A percentile compares a stretch with the other conserved stretches of the same genome.
Evolutionary conservation across 495 filamentous ascomycete species (phyloP).

Genomic region (Penicillium cinerascens): DNA sequence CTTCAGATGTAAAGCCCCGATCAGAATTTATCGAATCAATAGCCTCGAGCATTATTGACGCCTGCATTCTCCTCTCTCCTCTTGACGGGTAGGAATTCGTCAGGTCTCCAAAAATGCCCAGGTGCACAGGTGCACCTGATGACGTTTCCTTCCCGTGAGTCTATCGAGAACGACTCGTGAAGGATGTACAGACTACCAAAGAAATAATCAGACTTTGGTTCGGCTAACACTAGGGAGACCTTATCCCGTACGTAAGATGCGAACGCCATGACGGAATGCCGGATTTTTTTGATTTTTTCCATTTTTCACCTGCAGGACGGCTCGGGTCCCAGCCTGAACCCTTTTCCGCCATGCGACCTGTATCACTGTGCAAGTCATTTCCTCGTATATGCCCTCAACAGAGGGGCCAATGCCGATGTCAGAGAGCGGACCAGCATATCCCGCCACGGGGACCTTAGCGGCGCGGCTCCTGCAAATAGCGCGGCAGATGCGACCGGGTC

Average conservation of each 20-base stretch:
- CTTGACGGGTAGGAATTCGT: not conserved
- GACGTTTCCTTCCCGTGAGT: too few relatives aligned
- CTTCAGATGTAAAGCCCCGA: conserved; percentile 7
- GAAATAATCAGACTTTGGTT: conserved; percentile 5
- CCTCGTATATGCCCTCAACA: conserved; percentile 8
- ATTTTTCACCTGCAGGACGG: not conserved
- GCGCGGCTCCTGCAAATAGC: conserved; percentile 30
- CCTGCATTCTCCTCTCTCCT: conserved; percentile 16
- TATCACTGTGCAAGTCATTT: conserved; percentile 15
- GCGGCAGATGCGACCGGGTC: conserved; percentile 22
- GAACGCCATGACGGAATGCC: not conserved
- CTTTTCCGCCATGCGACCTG: conserved; percentile 20
- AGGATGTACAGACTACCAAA: conserved; percentile 9
- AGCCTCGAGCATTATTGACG: conserved; percentile 27
- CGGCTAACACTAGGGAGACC: not conserved
- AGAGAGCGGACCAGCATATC: conserved; percentile 26
- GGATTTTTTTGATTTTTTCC: not conserved
- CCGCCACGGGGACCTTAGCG: conserved; percentile 25
- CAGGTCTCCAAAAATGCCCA: not conserved
- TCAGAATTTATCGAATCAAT: conserved; percentile 12
- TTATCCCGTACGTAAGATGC: not conserved
- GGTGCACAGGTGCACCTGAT: too few relatives aligned
- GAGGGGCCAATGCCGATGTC: conserved; percentile 26
- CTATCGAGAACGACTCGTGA: too few relatives aligned
- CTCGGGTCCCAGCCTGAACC: not conserved